phyloP scores from a whole-genome alignment of 306 rosid genomes.

The Medicago truncatula region MtrunA17r5.0-ANR NC_053048.1:47025001-47025500 shows the following conservation, averaged over 20 bases:
- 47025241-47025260: not conserved
- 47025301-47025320: not conserved
- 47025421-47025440: conserved; percentile 58
- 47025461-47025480: conserved; percentile 43
- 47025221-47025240: not conserved
- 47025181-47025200: not conserved
- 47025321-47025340: not conserved
- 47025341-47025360: not conserved
- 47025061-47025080: not conserved
- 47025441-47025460: conserved; percentile 84
- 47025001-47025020: not conserved
- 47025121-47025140: not conserved
- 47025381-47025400: not conserved
- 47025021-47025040: not conserved
- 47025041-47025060: not conserved
- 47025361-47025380: not conserved
- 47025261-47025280: not conserved
- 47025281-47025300: not conserved
- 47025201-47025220: not conserved
- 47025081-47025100: not conserved
- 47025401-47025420: conserved; percentile 65
- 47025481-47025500: conserved; percentile 64
- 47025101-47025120: not conserved
- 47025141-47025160: not conserved
- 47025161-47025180: not conserved